Conservation (phyloP, 139 green algal species). For the Chlamydomonas incerta region DNA sequence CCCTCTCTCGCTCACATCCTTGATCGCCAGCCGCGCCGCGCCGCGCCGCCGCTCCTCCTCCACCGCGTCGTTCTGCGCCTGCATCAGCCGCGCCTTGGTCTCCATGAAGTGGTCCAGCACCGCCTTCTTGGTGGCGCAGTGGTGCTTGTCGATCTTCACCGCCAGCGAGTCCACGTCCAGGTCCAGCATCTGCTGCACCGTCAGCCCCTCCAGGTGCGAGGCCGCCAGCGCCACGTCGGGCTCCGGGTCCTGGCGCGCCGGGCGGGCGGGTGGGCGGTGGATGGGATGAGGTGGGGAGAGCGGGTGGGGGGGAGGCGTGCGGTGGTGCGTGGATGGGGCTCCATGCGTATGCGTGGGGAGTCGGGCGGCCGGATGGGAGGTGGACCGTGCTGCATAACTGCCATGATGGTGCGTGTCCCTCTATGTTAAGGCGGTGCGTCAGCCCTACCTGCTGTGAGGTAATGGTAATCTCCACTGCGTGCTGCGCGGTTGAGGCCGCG, state of each 20-base stretch:
- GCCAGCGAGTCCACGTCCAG: constrained; percentile 49
- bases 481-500: no score
- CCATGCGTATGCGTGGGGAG: no score
- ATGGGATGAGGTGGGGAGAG: no score
- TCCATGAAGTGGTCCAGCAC: constrained; percentile 61
- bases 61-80: constrained; percentile 23
- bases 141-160: constrained; percentile 59
- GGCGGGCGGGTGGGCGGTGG: neutral
- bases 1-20: constrained; percentile 24
- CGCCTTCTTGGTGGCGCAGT: constrained; percentile 46
- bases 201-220: constrained; percentile 47
- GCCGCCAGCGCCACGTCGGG: neutral
- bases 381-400: no score
- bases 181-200: constrained; percentile 57
- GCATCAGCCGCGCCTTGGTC: constrained; percentile 40
- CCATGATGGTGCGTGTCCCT: no score
- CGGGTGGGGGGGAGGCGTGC: no score
- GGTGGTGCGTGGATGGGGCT: no score
- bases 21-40: neutral
- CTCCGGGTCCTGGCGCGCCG: neutral
- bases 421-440: no score
- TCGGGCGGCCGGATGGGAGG: no score
- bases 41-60: constrained; percentile 41
- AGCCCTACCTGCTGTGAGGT: constrained; percentile 4
- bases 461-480: constrained; percentile 34